Percentiles rank a stretch among this genome's conserved stretches.
These are phyloP conservation scores for Peronospora tabacina DNA, from an alignment of 352 stramenopile species.

Conservation along the genomic window DNA sequence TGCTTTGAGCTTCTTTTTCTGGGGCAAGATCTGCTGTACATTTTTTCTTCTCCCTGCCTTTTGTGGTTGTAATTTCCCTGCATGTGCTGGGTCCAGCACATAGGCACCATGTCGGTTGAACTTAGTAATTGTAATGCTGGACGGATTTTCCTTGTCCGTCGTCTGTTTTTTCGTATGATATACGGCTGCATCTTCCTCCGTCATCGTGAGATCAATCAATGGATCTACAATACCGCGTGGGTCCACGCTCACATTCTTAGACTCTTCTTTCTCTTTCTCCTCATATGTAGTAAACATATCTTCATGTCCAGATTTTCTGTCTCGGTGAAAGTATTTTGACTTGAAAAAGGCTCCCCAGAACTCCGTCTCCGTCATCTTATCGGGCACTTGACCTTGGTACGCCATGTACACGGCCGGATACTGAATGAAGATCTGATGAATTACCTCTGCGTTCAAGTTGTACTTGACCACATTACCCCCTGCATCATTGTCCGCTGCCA, in stretches of 20 bases:
- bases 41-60: conserved; percentile 10
- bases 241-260: conserved; percentile 36
- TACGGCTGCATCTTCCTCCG: conserved; percentile 49
- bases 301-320: conserved; percentile 71
- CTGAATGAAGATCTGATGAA: conserved; percentile 88
- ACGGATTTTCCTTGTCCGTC: conserved; percentile 40
- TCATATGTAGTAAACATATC: conserved; percentile 85
- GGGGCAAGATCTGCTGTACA: conserved; percentile 21
- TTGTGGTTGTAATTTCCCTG: conserved; percentile 44
- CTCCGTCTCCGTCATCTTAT: conserved; percentile 86
- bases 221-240: conserved; percentile 66
- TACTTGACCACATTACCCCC: conserved; percentile 82
- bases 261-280: conserved; percentile 61
- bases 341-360: conserved; percentile 87
- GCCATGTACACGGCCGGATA: conserved; percentile 81
- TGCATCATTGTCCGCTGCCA: conserved; percentile 62
- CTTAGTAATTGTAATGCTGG: conserved; percentile 74
- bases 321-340: conserved; percentile 85
- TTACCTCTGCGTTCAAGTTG: conserved; percentile 84
- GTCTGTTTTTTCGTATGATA: conserved; percentile 31
- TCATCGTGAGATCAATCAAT: conserved; percentile 68
- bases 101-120: conserved; percentile 82
- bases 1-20: conserved; percentile 44
- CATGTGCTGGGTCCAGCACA: conserved; percentile 66
- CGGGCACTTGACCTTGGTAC: conserved; percentile 77